Evolutionary conservation across 2,329 filamentous ascomycete genomes (phyloP), one percentile per base, ranked within the genome.

Genomic region (Talaromyces verruculosus): DNA sequence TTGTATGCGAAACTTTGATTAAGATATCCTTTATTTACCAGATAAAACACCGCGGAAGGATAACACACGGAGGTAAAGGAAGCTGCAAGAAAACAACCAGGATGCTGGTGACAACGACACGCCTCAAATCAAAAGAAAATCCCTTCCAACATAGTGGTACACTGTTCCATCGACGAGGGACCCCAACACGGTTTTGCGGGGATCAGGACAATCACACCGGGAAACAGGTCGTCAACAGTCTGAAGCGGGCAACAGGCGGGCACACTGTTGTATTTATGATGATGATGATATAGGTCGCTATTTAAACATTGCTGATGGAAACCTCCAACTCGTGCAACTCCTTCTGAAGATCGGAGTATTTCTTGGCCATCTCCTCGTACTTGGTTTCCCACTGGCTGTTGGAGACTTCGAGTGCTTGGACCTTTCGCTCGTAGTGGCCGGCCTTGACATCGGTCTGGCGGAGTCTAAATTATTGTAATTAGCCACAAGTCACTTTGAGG

Each of bases 381-480:
- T 99, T 98, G 81, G 86, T 79, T 85, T 98, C 95, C 93, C 93
- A 97, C 81, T 93, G 88, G 82, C 97, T 93, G 75, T 92, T 91
- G 79, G 93, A 88, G 77, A 88, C 85, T 84, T 99, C 95, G 77
- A 97, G 89, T 75, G 95, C 94, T 82, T 97, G 92, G 73, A 98
- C 95, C 87, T 98, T 98, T 83, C 95, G 95, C 85, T 99, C 95
- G 83, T 94, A 98, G 85, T 99, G 94, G 75, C 94, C 95, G 76
- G 94, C 93, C 87, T 98, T 98, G 84, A 98, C 93, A 80, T 99
- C 95, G 83, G 95, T 97, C 85, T 97, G 93, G 80, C 95, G 93
- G 78, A 98, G 92, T 84, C 95, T 99, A 73, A 33, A 22, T 28
- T 25, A 30, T 11, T 3, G 10, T 57, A 35, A 33, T 63, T 51